A percentile compares a stretch with the other conserved stretches of the same genome.
phyloP scores from a whole-genome alignment of 2,329 filamentous ascomycete genomes.

The Trematosphaeria pertusa region DNA sequence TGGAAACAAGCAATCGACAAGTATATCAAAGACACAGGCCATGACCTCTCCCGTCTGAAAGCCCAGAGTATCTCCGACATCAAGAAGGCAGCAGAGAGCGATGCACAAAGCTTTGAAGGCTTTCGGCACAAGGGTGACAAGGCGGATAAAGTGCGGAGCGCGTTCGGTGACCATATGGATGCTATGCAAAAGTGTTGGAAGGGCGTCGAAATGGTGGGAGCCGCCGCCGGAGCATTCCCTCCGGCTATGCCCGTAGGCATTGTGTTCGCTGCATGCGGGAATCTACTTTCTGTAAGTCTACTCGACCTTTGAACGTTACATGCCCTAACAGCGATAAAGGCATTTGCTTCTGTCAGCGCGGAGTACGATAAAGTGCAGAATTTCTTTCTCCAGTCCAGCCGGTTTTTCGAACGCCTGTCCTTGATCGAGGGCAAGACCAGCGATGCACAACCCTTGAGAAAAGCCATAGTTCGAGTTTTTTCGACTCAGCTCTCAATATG shows the following conservation, averaged over 20 bases:
- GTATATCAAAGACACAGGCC: slow-evolving; percentile 17
- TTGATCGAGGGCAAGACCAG: slow-evolving; percentile 46
- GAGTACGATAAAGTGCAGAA: slow-evolving; percentile 50
- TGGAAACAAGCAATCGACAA: slow-evolving; percentile 22
- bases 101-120: slow-evolving; percentile 13
- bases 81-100: slow-evolving; percentile 9
- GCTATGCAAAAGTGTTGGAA: slow-evolving; percentile 22
- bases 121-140: slow-evolving; percentile 13
- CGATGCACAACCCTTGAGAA: slow-evolving; percentile 37
- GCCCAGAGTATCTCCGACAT: slow-evolving; percentile 12
- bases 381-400: slow-evolving; percentile 51
- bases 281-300: slow-evolving; percentile 8
- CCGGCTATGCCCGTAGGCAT: slow-evolving; percentile 24
- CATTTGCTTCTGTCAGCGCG: slow-evolving; percentile 43
- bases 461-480: slow-evolving; percentile 48
- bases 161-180: slow-evolving; percentile 20
- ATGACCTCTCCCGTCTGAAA: slow-evolving; percentile 14
- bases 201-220: slow-evolving; percentile 17
- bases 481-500: slow-evolving; percentile 43
- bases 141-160: slow-evolving; percentile 16
- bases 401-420: slow-evolving; percentile 45
- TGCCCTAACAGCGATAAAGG: slow-evolving; percentile 9
- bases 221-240: slow-evolving; percentile 26
- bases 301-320: not conserved
- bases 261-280: slow-evolving; percentile 19